Base-by-base conservation (phyloP, 257 asterid species). In the Fraxinus quadrangulata region DNA sequence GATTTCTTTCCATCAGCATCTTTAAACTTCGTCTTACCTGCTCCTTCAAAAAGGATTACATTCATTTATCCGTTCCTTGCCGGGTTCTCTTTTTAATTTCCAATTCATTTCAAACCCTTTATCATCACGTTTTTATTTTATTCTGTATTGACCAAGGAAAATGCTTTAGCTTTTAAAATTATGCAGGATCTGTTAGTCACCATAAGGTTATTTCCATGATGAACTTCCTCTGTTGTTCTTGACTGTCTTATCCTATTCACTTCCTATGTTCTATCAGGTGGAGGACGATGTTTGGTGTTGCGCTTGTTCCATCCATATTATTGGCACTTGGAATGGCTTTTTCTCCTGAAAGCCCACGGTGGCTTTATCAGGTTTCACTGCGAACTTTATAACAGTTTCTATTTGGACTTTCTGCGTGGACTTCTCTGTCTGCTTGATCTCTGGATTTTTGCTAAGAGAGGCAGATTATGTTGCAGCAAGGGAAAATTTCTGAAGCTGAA, bases 311-410 rank as follows among this genome's bases (percentile, higher is more conserved):
- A 47, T 90, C 98, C 30, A 71, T 91, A 33, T 83, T 94, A 73
- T 83, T 94, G 84, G 98, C 95, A 70, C 75, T 94, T 24, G 98
- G 98, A 84, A 94, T 94, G 98, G 87, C 88, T 74, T 87, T 94
- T 86, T 92, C 95, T 84, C 98, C 98, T 21, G 98, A 94, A 88
- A 94, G 97, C 83, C 98, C 98, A 16, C 87, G 97, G 65, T 94
- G 98, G 98, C 96, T 94, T 83, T 94, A 86, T 83, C 97, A 94
- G 96, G 92, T 89, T 67, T 71, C 56, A 14, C 34, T 39, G 6
- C 19, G 54, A 51, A 51, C 74, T 28, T 19, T 37, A 5, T 26
- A 31, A 67, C 28, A 65, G 45, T 59, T 17, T 39, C 10, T 76
- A 61, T 30, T 51, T 12, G 1, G 4, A 23, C 65, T 34, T 39